Conservation (phyloP, 495 filamentous ascomycete species). For the Xylaria palmicola region DNA sequence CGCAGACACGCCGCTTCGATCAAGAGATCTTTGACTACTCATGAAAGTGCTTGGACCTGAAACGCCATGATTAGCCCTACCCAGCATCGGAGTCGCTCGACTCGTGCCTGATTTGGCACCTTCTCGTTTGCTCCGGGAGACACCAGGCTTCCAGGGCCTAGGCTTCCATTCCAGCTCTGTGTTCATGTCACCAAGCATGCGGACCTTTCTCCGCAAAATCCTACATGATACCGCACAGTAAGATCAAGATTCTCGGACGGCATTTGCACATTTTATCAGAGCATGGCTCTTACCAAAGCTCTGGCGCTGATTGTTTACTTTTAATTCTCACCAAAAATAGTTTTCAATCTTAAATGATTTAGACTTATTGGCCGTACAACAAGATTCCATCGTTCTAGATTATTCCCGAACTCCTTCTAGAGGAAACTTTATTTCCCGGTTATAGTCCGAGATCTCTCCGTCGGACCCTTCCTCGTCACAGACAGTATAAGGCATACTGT, state of each 20-base stretch:
- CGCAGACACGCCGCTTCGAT: neutral
- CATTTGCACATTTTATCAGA: too few species aligned
- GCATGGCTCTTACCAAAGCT: too few species aligned
- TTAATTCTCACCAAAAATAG: too few species aligned
- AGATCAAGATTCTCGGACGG: too few species aligned
- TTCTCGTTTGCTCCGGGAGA: neutral
- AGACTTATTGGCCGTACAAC: neutral
- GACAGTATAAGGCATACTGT: slow-evolving; percentile 7
- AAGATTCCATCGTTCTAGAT: neutral
- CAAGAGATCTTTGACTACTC: neutral
- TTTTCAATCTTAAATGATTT: too few species aligned
- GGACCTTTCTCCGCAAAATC: too few species aligned
- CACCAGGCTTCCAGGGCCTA: neutral
- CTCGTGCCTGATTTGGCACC: neutral
- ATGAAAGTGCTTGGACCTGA: neutral
- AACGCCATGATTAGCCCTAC: neutral
- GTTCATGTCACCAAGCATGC: too few species aligned
- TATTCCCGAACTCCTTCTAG: neutral
- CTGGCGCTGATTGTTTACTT: neutral
- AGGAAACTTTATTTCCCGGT: neutral
- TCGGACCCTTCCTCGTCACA: neutral
- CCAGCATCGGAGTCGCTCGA: neutral
- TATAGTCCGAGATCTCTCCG: neutral
- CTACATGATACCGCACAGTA: too few species aligned
- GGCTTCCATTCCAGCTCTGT: too few species aligned